phyloP scores from a whole-genome alignment of 148 eudicot genomes.

The Rhododendron henanense region DNA sequence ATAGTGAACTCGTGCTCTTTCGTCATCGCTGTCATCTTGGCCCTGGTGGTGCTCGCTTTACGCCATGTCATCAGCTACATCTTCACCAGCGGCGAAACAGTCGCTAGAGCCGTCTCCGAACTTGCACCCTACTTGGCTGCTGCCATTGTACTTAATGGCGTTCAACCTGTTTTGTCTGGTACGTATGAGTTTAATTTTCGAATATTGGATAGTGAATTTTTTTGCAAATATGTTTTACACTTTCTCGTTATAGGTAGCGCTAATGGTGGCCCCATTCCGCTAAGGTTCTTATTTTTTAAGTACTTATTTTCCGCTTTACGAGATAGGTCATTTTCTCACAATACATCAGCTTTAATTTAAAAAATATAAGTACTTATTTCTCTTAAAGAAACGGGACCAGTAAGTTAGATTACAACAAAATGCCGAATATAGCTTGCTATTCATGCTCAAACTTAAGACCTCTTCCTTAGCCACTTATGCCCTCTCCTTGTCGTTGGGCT shows the following conservation, averaged over 20 bases:
- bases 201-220: too few relatives aligned
- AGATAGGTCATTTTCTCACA: too few relatives aligned
- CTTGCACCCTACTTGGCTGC: constrained; percentile 47
- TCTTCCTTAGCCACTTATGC: too few relatives aligned
- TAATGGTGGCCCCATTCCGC: too few relatives aligned
- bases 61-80: constrained; percentile 47
- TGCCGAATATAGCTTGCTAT: not conserved
- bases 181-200: not conserved
- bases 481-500: too few relatives aligned
- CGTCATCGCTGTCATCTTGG: constrained; percentile 24
- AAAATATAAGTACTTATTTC: too few relatives aligned
- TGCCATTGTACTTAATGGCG: constrained; percentile 46
- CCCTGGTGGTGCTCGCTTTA: constrained; percentile 30
- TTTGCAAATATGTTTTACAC: not conserved
- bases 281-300: too few relatives aligned
- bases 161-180: constrained; percentile 41
- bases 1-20: constrained; percentile 34
- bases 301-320: too few relatives aligned
- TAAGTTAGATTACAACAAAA: not conserved
- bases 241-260: not conserved
- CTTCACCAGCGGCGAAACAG: constrained; percentile 46
- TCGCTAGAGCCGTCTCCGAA: constrained; percentile 49
- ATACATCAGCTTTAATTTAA: too few relatives aligned
- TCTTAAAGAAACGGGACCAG: fast-evolving
- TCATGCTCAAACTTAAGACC: not conserved